These are phyloP conservation scores for Fraxinus ornus DNA, from an alignment of 305 asterid genomes.

Conservation along the genomic window DNA sequence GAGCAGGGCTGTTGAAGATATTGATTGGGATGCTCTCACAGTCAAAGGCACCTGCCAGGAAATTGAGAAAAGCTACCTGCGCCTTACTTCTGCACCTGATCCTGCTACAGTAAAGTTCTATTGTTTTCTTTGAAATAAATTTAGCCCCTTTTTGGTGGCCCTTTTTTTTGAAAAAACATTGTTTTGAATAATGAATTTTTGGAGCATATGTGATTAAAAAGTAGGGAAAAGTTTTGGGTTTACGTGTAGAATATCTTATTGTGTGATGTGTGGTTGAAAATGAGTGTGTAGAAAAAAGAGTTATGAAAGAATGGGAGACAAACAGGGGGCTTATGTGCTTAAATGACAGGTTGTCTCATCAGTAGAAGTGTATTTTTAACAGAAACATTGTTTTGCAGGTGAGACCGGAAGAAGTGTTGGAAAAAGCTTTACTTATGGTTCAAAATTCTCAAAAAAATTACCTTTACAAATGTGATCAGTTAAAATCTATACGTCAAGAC, in stretches of 20 bases:
- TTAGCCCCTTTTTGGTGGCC: background rate
- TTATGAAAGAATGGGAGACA: too few relatives aligned
- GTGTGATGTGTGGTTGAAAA: too few relatives aligned
- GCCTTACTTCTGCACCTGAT: constrained; percentile 98
- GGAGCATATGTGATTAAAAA: too few relatives aligned
- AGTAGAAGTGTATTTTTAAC: constrained; percentile 16
- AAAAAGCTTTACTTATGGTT: constrained; percentile 85
- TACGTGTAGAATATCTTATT: too few relatives aligned
- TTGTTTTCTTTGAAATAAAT: constrained; percentile 20
- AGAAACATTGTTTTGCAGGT: constrained; percentile 58
- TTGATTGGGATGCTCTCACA: constrained; percentile 94
- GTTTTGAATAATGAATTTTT: too few relatives aligned
- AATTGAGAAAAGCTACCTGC: constrained; percentile 91
- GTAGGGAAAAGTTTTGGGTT: too few relatives aligned
- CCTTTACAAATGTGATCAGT: constrained; percentile 92
- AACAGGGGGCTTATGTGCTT: constrained; percentile 8
- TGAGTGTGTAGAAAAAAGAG: too few relatives aligned
- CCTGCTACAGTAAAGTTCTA: constrained; percentile 73
- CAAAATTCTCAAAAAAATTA: constrained; percentile 81
- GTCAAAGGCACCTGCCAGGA: constrained; percentile 96
- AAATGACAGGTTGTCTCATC: background rate
- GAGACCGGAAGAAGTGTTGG: constrained; percentile 95
- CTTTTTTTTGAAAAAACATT: too few relatives aligned
- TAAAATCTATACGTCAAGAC: constrained; percentile 96
- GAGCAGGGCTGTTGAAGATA: constrained; percentile 92